phyloP scores from a whole-genome alignment of 2,329 filamentous ascomycete species.

The Claviceps monticola region DNA sequence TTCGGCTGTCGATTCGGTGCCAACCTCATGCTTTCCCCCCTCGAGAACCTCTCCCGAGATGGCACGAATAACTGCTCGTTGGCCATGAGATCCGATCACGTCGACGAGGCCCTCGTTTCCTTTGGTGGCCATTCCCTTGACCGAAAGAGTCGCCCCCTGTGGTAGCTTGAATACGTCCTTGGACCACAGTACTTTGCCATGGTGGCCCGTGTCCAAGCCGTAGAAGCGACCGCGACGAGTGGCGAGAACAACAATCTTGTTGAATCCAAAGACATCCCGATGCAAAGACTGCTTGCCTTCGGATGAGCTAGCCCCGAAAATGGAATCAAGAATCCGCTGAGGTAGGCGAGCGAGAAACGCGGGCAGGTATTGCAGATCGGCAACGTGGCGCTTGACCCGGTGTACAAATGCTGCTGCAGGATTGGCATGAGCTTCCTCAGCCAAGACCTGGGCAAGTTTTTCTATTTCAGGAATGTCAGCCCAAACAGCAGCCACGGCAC shows the following conservation, averaged over 20 bases:
- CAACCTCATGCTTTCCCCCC: not conserved
- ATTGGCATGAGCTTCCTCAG: conserved; percentile 76
- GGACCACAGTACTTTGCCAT: conserved; percentile 66
- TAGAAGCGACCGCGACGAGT: conserved; percentile 69
- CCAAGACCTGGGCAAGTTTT: conserved; percentile 63
- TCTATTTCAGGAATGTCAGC: conserved; percentile 63
- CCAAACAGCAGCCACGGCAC: conserved; percentile 66
- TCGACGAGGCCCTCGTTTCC: conserved; percentile 41
- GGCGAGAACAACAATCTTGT: conserved; percentile 69
- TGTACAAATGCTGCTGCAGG: conserved; percentile 73
- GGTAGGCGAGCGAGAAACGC: conserved; percentile 59
- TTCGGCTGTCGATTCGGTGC: not conserved
- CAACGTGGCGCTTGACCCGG: conserved; percentile 66
- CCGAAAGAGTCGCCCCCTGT: conserved; percentile 44
- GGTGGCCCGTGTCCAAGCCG: conserved; percentile 61
- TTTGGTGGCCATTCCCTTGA: conserved; percentile 52
- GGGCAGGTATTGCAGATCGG: conserved; percentile 66
- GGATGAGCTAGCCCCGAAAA: conserved; percentile 41
- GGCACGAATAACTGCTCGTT: conserved; percentile 42
- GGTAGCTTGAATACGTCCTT: conserved; percentile 46
- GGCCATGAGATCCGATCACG: conserved; percentile 46
- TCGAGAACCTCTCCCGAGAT: conserved; percentile 33
- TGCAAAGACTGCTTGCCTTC: conserved; percentile 33
- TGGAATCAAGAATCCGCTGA: conserved; percentile 48
- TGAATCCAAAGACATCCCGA: conserved; percentile 73